Conservation (phyloP, 2,329 filamentous ascomycete species). For the Phyllosticta citriasiana region DNA sequence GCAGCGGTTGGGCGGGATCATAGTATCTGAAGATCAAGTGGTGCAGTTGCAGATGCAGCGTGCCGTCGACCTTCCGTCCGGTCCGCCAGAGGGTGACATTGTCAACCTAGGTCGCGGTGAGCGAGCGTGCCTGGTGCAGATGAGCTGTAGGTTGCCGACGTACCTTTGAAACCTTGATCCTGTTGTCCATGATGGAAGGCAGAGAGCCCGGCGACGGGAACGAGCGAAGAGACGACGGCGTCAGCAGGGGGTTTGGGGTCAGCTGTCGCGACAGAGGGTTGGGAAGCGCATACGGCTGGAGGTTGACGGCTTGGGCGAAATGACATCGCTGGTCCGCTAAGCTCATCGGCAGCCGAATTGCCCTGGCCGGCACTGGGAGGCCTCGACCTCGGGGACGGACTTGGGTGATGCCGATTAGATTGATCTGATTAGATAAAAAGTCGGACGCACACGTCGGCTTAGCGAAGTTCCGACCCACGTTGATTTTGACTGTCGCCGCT, state of each 20-base stretch:
- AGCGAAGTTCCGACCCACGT: too few relatives aligned
- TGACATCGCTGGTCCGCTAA: not conserved
- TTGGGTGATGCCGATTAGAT: too few relatives aligned
- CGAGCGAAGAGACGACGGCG: not conserved
- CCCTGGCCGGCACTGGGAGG: not conserved
- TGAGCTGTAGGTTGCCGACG: conserved; percentile 6
- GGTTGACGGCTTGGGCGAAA: not conserved
- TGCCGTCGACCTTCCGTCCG: conserved; percentile 47
- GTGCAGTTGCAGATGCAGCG: conserved; percentile 53
- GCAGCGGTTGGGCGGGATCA: conserved; percentile 28
- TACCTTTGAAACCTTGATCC: conserved; percentile 38
- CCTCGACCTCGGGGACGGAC: not conserved
- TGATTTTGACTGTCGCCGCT: conserved; percentile 5
- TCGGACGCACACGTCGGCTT: too few relatives aligned
- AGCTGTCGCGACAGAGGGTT: not conserved
- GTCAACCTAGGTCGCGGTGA: conserved; percentile 40
- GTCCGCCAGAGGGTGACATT: conserved; percentile 50
- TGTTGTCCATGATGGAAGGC: conserved; percentile 28
- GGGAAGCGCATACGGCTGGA: not conserved
- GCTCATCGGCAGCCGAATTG: not conserved
- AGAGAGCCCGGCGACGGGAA: conserved; percentile 6
- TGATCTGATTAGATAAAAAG: too few relatives aligned
- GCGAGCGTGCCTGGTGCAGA: not conserved
- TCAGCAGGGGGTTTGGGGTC: not conserved
- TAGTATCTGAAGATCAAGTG: conserved; percentile 55